Conservation (phyloP, 2,329 filamentous ascomycete genomes). For the Colletotrichum salicis region DNA sequence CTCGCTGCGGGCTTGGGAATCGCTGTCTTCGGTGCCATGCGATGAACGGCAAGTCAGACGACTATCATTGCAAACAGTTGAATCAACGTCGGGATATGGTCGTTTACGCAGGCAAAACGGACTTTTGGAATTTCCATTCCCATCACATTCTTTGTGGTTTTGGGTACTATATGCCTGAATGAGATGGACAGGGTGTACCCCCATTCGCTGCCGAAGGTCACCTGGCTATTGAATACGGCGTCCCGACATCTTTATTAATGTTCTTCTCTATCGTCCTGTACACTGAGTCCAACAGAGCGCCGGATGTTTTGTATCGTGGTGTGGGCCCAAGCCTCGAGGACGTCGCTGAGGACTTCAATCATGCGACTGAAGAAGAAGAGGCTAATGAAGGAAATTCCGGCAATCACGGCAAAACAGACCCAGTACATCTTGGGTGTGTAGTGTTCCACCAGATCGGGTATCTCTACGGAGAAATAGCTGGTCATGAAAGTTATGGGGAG, state of each 20-base stretch:
- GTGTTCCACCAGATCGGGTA: conserved; percentile 63
- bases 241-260: not conserved
- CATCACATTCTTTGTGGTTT: not conserved
- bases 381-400: conserved; percentile 66
- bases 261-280: conserved; percentile 13
- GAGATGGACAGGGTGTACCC: not conserved
- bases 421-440: conserved; percentile 75
- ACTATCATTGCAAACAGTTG: not conserved
- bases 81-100: not conserved
- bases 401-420: conserved; percentile 72
- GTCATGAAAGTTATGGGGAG: conserved; percentile 81
- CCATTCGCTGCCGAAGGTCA: not conserved
- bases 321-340: conserved; percentile 50
- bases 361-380: conserved; percentile 64
- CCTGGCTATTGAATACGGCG: not conserved
- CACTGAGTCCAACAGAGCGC: not conserved
- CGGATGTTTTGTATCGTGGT: not conserved
- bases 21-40: conserved; percentile 28
- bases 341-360: conserved; percentile 58
- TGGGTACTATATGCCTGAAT: not conserved
- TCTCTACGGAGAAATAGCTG: conserved; percentile 76
- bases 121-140: not conserved
- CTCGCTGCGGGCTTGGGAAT: conserved; percentile 34
- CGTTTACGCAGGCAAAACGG: not conserved
- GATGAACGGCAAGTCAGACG: conserved; percentile 5